Evolutionary conservation across 331 rosid species (phyloP).

Genomic region (Saraca asoca): DNA sequence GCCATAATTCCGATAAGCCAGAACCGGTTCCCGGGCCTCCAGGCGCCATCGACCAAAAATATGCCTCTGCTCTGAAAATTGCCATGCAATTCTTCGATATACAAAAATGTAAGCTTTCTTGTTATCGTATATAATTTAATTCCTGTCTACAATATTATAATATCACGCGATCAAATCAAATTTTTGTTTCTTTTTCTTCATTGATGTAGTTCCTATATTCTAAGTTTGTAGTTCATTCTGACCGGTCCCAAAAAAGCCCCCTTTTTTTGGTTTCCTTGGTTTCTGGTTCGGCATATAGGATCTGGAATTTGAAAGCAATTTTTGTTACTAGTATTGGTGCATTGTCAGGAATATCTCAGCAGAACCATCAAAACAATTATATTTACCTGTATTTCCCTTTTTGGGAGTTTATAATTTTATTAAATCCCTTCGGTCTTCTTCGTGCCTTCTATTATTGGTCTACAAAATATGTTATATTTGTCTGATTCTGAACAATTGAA

Average conservation of each 20-base stretch:
- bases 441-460: neutral
- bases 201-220: neutral
- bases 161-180: neutral
- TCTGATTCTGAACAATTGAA: neutral
- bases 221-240: neutral
- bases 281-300: neutral
- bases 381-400: neutral
- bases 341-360: neutral
- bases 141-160: neutral
- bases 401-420: neutral
- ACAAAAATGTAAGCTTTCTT: slow-evolving; percentile 71
- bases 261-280: neutral
- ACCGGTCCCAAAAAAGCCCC: neutral
- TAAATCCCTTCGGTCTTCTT: neutral
- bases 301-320: slow-evolving; percentile 6
- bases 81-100: slow-evolving; percentile 85
- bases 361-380: neutral
- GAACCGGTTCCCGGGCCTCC: slow-evolving; percentile 86
- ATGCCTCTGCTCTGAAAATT: slow-evolving; percentile 69
- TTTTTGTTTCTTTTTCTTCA: neutral
- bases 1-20: slow-evolving; percentile 35
- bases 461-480: neutral
- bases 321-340: neutral
- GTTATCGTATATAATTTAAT: neutral
- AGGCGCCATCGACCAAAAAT: slow-evolving; percentile 62